Base-by-base conservation (phyloP, 352 stramenopile species). In the Thalassiosira oceanica region DNA sequence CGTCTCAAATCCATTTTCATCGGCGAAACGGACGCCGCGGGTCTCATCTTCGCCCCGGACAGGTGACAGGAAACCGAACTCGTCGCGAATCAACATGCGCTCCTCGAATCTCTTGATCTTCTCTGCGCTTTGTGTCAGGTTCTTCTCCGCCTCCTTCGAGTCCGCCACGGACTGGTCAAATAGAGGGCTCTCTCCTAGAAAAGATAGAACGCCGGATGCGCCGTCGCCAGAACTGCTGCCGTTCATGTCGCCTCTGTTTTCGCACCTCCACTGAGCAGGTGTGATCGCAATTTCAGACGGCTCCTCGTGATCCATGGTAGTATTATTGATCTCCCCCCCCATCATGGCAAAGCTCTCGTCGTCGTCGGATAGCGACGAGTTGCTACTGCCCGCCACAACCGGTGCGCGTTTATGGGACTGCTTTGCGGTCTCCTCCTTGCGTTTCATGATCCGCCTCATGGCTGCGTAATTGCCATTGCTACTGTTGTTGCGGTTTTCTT, bases 401-500 rank as follows among this genome's bases (percentile, higher is more conserved):
- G 6, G 6, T 5, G 7, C 15, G 4, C 28, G 23, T 35, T 56
- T 39, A 23, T 36, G n/a, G 11, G 43, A 28, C 20, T 37, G 4
- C 39, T 57, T 31, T 5, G 41, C 28, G 28, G 13, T 10, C 8
- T n/a, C 33, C 28, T 42, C 41, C 42, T 46, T 52, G 29, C 46
- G 20, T 28, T 21, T 41, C 60, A 68, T 78, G 21, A 78, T 78
- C 28, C 63, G 36, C 31, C 49, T 70, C 68, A 73, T 78, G 18
- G 60, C 37, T n/a, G 37, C 20, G 3, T 50, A 27, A 35, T 70
- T 63, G n/a, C n/a, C n/a, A n/a, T n/a, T n/a, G n/a, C n/a, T n/a
- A n/a, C n/a, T n/a, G 18, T 43, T 52, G 2, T 63, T 13, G 1
- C 16, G n/a, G 26, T 18, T 18, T 0, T 36, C 24, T 10, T 45